Evolutionary conservation across 139 green algal genomes (phyloP).

Genomic region (Chlamydomonas asymmetrica): DNA sequence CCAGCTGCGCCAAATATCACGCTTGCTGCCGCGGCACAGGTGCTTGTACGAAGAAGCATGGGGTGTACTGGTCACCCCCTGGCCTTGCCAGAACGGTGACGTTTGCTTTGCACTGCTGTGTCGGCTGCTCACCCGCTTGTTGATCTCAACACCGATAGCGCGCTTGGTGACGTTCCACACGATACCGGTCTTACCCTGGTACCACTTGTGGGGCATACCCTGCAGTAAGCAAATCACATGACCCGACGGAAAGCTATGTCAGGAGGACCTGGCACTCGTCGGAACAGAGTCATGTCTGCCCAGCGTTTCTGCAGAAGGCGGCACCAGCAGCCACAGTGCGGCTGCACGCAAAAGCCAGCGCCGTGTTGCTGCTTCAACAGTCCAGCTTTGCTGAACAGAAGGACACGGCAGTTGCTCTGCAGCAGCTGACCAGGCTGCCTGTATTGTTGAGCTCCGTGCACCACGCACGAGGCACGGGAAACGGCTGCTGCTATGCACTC

Average conservation of each 20-base stretch:
- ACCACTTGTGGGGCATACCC: slow-evolving; percentile 99
- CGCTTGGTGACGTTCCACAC: slow-evolving; percentile 99
- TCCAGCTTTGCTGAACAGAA: neutral
- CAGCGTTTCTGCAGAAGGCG: neutral
- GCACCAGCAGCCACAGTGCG: neutral
- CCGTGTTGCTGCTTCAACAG: too few relatives aligned
- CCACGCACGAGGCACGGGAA: too few relatives aligned
- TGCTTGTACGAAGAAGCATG: too few relatives aligned
- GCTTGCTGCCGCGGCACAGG: too few relatives aligned
- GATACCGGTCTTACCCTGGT: slow-evolving; percentile 94
- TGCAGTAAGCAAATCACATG: slow-evolving; percentile 46
- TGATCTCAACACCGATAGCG: slow-evolving; percentile 94
- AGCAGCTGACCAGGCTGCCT: too few relatives aligned
- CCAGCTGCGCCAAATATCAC: too few relatives aligned
- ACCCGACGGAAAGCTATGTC: neutral
- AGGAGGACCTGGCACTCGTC: neutral
- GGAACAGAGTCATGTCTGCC: neutral
- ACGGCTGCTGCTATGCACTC: neutral
- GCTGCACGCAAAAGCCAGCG: too few relatives aligned
- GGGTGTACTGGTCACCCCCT: too few relatives aligned
- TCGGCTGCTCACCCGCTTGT: slow-evolving; percentile 92
- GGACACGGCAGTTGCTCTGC: neutral
- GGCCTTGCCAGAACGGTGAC: too few relatives aligned
- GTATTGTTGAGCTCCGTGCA: too few relatives aligned
- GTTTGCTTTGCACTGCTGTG: too few relatives aligned